Evolutionary conservation across 1,139 yeast species (phyloP).

Genomic region (Kodamaea sp.): DNA sequence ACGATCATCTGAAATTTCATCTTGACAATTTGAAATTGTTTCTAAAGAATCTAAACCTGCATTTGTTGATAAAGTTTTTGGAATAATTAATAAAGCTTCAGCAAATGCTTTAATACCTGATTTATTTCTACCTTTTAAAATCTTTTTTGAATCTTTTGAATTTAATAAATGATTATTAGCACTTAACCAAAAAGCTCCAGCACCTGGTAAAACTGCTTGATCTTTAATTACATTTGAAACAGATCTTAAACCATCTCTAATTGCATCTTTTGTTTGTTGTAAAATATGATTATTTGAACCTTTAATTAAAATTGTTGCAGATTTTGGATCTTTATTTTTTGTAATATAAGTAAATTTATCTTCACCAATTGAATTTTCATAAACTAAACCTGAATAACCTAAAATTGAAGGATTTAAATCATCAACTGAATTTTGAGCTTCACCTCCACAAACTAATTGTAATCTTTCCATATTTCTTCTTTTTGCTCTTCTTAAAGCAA

Average conservation of each 20-base stretch:
- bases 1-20: slow-evolving; percentile 78
- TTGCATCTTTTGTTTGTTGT: slow-evolving; percentile 93
- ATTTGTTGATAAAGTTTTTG: slow-evolving; percentile 87
- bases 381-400: slow-evolving; percentile 88
- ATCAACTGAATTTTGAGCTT: slow-evolving; percentile 96
- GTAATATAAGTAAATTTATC: slow-evolving; percentile 96
- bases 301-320: slow-evolving; percentile 87
- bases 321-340: slow-evolving; percentile 85
- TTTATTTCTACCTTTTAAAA: slow-evolving; percentile 83
- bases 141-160: slow-evolving; percentile 48
- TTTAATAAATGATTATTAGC: slow-evolving; percentile 65
- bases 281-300: slow-evolving; percentile 89
- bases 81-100: slow-evolving; percentile 84
- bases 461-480: slow-evolving; percentile 98
- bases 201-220: slow-evolving; percentile 87
- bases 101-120: slow-evolving; percentile 92
- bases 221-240: slow-evolving; percentile 91
- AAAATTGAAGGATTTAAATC: slow-evolving; percentile 81
- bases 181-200: slow-evolving; percentile 91
- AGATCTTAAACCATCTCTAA: slow-evolving; percentile 93
- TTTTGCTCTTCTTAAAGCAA: slow-evolving; percentile 96
- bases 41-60: slow-evolving; percentile 94
- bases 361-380: slow-evolving; percentile 92
- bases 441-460: slow-evolving; percentile 95
- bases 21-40: slow-evolving; percentile 84